Evolutionary conservation across 2,329 filamentous ascomycete genomes (phyloP).

Genomic region (Ophiostoma angusticollis): DNA sequence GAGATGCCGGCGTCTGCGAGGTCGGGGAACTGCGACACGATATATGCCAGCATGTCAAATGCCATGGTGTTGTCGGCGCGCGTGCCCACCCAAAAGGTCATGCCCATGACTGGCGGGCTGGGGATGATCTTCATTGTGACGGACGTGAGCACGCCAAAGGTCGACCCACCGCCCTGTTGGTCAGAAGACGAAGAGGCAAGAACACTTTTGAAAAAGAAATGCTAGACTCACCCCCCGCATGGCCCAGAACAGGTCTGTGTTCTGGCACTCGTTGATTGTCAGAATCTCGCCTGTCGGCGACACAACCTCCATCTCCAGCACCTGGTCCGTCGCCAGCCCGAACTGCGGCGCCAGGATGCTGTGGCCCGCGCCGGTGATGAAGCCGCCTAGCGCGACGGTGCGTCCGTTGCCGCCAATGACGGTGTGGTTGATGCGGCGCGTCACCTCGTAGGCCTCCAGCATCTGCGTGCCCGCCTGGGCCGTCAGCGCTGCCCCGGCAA

Average conservation of each 20-base stretch:
- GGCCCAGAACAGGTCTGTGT: conserved; percentile 52
- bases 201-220: too few relatives aligned
- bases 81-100: conserved; percentile 20
- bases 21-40: conserved; percentile 32
- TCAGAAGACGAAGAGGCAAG: too few relatives aligned
- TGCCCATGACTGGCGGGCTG: conserved; percentile 18
- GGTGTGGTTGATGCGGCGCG: conserved; percentile 30
- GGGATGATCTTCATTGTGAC: conserved; percentile 42
- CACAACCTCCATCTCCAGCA: conserved; percentile 45
- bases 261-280: conserved; percentile 36
- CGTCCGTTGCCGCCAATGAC: conserved; percentile 42
- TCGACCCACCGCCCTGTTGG: conserved; percentile 48
- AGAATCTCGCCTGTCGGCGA: conserved; percentile 37
- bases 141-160: conserved; percentile 46
- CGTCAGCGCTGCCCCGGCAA: conserved; percentile 35
- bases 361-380: conserved; percentile 49
- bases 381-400: conserved; percentile 48
- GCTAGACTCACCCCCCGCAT: too few relatives aligned
- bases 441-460: conserved; percentile 32
- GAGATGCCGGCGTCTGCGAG: conserved; percentile 38
- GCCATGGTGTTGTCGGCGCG: conserved; percentile 23
- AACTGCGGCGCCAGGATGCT: conserved; percentile 37
- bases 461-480: conserved; percentile 34
- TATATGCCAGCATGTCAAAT: conserved; percentile 33
- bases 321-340: conserved; percentile 50